Conservation (phyloP, 2,329 filamentous ascomycete species). For the Fusarium abutilonis region DNA sequence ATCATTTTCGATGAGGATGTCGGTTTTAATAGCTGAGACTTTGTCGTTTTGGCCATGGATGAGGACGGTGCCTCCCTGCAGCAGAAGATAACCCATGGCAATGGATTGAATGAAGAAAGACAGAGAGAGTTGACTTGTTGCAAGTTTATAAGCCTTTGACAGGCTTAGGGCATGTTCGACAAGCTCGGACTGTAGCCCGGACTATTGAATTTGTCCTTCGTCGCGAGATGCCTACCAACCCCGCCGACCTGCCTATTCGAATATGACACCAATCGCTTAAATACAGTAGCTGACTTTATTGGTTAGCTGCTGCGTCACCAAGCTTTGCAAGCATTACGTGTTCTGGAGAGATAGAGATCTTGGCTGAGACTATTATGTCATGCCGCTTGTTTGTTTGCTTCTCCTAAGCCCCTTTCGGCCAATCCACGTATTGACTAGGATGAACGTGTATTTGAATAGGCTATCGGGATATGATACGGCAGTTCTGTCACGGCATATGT, state of each 20-base stretch:
- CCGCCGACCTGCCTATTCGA: too few species aligned
- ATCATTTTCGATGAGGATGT: conserved; percentile 18
- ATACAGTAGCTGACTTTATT: too few species aligned
- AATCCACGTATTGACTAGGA: not conserved
- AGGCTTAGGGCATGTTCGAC: not conserved
- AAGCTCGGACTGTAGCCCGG: too few species aligned
- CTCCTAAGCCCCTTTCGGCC: not conserved
- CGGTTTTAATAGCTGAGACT: not conserved
- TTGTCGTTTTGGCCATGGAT: conserved; percentile 14
- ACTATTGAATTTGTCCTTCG: too few species aligned
- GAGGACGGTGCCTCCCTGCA: conserved; percentile 29
- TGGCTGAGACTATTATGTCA: not conserved
- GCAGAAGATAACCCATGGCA: not conserved
- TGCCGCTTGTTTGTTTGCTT: not conserved
- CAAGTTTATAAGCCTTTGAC: not conserved
- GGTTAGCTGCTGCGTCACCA: too few species aligned
- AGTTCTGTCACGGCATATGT: too few species aligned
- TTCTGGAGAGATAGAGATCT: not conserved
- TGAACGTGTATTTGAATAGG: too few species aligned
- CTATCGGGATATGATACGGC: too few species aligned
- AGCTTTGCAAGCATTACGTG: too few species aligned
- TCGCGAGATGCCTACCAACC: too few species aligned
- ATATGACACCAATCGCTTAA: too few species aligned
- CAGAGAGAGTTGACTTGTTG: not conserved
- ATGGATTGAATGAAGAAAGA: not conserved